A percentile compares a stretch with the other conserved stretches of the same genome.
phyloP scores from a whole-genome alignment of 2,329 filamentous ascomycete genomes.

The Curvularia spicifera region DNA sequence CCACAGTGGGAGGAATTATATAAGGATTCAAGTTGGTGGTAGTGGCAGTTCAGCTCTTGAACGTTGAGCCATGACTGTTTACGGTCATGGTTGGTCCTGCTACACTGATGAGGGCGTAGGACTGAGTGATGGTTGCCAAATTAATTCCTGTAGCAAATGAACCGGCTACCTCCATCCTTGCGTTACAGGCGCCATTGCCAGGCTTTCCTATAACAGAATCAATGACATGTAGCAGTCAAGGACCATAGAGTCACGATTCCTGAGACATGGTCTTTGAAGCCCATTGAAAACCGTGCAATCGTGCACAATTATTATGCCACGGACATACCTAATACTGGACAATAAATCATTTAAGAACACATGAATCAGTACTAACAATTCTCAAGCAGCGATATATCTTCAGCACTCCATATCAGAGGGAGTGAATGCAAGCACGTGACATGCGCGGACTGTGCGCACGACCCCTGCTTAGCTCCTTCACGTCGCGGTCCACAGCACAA shows the following conservation, averaged over 20 bases:
- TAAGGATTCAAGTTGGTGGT: not conserved
- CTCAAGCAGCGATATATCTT: not conserved
- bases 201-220: not conserved
- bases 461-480: slow-evolving; percentile 26
- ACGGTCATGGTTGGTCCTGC: slow-evolving; percentile 17
- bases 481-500: slow-evolving; percentile 22
- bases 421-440: slow-evolving; percentile 12
- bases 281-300: not conserved
- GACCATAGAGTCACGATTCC: not conserved
- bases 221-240: not conserved
- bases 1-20: not conserved
- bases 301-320: not conserved
- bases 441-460: slow-evolving; percentile 10
- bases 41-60: slow-evolving; percentile 9
- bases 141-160: not conserved
- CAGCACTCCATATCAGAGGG: not conserved
- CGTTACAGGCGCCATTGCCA: no score
- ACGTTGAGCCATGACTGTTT: slow-evolving; percentile 17
- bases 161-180: no score
- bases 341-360: not conserved
- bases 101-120: not conserved
- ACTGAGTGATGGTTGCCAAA: slow-evolving; percentile 4
- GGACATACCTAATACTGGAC: no score
- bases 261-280: not conserved
- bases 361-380: not conserved